A percentile compares a stretch with the other conserved stretches of the same genome.
Conservation (phyloP, 371 early-diverging fungal genomes). For the Rhizopus delemar region DNA sequence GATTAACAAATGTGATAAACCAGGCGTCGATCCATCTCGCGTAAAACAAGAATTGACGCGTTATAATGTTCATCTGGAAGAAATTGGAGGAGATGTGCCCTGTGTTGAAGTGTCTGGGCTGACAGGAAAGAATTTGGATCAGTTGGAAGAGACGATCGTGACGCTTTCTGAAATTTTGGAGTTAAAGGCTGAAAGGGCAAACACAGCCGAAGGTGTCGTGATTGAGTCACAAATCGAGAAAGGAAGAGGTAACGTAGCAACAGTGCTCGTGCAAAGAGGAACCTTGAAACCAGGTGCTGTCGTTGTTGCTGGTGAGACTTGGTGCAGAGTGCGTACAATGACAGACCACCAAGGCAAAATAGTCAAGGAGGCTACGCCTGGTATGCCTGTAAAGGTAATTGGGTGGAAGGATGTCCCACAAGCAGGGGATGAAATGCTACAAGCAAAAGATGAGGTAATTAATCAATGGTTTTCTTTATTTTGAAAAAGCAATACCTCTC, state of each 20-base stretch:
- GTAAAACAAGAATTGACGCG: constrained; percentile 80
- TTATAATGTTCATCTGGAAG: constrained; percentile 85
- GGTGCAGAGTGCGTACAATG: constrained; percentile 89
- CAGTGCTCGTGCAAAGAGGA: constrained; percentile 86
- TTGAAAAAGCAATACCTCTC: constrained; percentile 1
- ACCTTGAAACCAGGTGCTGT: constrained; percentile 75
- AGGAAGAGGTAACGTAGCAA: constrained; percentile 85
- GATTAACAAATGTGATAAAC: constrained; percentile 96
- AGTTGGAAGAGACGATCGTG: constrained; percentile 85
- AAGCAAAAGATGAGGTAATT: constrained; percentile 68
- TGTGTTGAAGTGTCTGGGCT: constrained; percentile 87
- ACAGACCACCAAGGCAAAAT: constrained; percentile 73
- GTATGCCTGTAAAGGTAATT: constrained; percentile 83
- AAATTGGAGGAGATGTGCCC: constrained; percentile 93
- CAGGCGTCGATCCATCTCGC: constrained; percentile 68
- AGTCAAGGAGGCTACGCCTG: constrained; percentile 82
- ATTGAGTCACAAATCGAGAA: constrained; percentile 88
- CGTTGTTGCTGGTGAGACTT: constrained; percentile 82
- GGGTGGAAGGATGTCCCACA: constrained; percentile 93
- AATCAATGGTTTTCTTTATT: neutral
- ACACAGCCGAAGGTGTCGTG: constrained; percentile 78
- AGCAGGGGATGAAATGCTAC: constrained; percentile 88
- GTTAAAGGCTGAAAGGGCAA: constrained; percentile 76
- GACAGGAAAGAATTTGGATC: constrained; percentile 83
- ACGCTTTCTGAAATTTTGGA: constrained; percentile 86